Conservation (phyloP, 257 asterid genomes). For the Scutellaria galericulata region DNA sequence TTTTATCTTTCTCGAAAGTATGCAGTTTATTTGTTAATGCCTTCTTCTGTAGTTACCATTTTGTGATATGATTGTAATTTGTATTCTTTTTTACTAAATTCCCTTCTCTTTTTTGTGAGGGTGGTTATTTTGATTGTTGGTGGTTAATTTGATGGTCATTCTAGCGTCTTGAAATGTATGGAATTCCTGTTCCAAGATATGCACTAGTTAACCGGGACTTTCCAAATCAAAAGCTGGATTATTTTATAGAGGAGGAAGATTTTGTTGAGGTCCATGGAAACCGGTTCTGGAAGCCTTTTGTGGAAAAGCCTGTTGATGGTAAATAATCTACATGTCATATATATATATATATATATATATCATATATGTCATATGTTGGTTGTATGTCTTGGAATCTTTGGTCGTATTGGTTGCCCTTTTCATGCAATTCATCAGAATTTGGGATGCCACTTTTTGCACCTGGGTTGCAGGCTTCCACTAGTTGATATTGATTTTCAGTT, state of each 20-base stretch:
- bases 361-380: slow-evolving; percentile 1
- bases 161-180: slow-evolving; percentile 89
- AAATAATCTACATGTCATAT: slow-evolving; percentile 28
- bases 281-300: slow-evolving; percentile 98
- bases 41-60: neutral
- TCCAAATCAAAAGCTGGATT: slow-evolving; percentile 87
- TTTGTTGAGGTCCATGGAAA: slow-evolving; percentile 95
- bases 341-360: neutral
- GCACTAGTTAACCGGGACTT: slow-evolving; percentile 90
- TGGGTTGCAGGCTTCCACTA: slow-evolving; percentile 14
- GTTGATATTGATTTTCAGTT: neutral
- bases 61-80: neutral
- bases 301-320: slow-evolving; percentile 98
- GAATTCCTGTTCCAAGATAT: slow-evolving; percentile 95
- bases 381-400: slow-evolving; percentile 13
- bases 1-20: neutral
- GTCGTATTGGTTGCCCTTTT: slow-evolving; percentile 14
- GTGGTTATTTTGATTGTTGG: slow-evolving; percentile 15
- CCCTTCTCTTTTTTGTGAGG: neutral
- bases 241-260: slow-evolving; percentile 93
- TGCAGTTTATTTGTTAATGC: neutral
- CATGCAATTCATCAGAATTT: slow-evolving; percentile 5
- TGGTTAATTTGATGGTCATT: slow-evolving; percentile 31
- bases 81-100: slow-evolving; percentile 21
- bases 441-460: slow-evolving; percentile 20